A percentile compares a stretch with the other conserved stretches of the same genome.
Conservation (phyloP, 2,329 filamentous ascomycete genomes). For the Cercospora nicotianae region DNA sequence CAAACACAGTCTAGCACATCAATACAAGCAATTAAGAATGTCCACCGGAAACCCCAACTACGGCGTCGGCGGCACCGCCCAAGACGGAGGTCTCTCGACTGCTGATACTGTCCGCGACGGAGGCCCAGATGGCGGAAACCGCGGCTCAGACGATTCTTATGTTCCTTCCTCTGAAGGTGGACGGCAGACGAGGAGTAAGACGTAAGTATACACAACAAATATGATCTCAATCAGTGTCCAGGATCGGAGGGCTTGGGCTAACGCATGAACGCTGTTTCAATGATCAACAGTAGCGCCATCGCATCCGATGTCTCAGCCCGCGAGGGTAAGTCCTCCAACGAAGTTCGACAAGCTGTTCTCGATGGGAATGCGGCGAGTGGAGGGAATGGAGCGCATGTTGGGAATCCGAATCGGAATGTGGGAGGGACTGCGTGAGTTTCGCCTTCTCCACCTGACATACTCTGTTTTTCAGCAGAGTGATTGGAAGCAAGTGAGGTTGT, state of each 20-base stretch:
- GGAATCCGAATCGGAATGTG: constrained; percentile 23
- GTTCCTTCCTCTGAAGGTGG: neutral
- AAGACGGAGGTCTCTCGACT: constrained; percentile 27
- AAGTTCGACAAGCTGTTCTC: neutral
- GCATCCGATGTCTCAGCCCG: neutral
- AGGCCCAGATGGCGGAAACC: constrained; percentile 16
- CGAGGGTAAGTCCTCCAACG: neutral
- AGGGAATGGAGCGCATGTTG: constrained; percentile 16
- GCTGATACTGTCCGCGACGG: constrained; percentile 26
- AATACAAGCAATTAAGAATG: constrained; percentile 3
- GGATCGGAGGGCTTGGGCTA: no score
- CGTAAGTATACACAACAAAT: neutral
- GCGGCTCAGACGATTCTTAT: neutral
- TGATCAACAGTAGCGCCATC: neutral
- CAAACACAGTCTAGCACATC: no score
- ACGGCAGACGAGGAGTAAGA: constrained; percentile 11
- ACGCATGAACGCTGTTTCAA: neutral
- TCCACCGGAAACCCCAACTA: constrained; percentile 22
- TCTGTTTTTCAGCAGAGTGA: no score
- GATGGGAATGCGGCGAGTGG: constrained; percentile 5
- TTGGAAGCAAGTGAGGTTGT: no score
- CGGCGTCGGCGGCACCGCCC: constrained; percentile 23
- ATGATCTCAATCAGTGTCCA: no score
- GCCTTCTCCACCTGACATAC: no score
- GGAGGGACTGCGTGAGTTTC: constrained; percentile 33